Base-by-base conservation (phyloP, 2,329 filamentous ascomycete genomes). In the Neopestalotiopsis sp. region DNA sequence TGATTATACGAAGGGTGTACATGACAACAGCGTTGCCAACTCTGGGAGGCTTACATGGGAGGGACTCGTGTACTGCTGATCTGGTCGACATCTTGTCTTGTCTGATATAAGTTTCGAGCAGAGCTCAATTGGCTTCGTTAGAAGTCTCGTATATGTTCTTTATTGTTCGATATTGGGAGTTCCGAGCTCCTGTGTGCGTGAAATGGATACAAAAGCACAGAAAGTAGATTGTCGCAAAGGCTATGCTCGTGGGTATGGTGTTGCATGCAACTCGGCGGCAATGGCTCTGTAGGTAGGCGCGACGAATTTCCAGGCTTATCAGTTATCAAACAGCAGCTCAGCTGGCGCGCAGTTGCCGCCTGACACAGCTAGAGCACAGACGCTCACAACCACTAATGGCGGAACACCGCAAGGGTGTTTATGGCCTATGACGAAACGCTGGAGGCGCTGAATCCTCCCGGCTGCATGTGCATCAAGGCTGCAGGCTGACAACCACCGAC, bases 21-120 rank as follows among this genome's bases (percentile, higher is more conserved):
- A 24, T 9, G 17, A 32, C 3, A 9, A 42, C 38, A 32, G 17
- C 20, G 52, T 5, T 52, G 32, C 34, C 34, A 34, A 17, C 4
- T 38, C 34, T 12, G 28, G 63, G 20, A 24, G 28, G 14, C 88
- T 73, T 88, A 94, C 93, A 95, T 63, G 93, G 93, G 28, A 97
- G 89, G 28, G 92, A 94, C 78, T 96, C 93, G 82, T 94, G 91
- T 71, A 91, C 87, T 78, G 89, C 88, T 71, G 88, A 88, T 71
- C 91, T 89, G 69, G 92, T 85, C 71, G 91, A 87, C 91, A 93
- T 92, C 38, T 67, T 74, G 69, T 45, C 13, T 30, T 6, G 34
- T 38, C 24, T 28, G 24, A 4, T 57, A 63, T 10, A 28, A 14
- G 9, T 14, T 17, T 10, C 10, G 4, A 28, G 3, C 24, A 20